phyloP scores from a whole-genome alignment of 495 filamentous ascomycete species.

The Evernia prunastri region DNA sequence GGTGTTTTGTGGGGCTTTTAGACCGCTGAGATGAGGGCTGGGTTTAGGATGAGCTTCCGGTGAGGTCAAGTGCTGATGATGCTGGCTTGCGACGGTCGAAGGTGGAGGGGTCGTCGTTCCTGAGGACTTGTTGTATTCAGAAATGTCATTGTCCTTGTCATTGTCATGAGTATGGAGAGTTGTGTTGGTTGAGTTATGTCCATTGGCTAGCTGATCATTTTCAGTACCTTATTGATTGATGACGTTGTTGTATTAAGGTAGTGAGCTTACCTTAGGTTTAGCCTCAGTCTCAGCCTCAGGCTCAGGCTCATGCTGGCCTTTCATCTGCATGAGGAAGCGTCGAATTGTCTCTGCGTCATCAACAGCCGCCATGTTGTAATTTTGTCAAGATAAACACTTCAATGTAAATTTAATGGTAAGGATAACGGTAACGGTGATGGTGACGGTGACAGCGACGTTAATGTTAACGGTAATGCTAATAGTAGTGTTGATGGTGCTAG shows the following conservation, averaged over 20 bases:
- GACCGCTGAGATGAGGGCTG: neutral
- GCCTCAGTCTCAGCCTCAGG: too few relatives aligned
- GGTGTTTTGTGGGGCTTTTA: slow-evolving; percentile 12
- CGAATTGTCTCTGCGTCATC: slow-evolving; percentile 10
- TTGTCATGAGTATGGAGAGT: neutral
- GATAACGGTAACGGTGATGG: too few relatives aligned
- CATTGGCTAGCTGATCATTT: neutral
- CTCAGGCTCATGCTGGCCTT: neutral
- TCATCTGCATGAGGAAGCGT: slow-evolving; percentile 14
- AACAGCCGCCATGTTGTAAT: neutral
- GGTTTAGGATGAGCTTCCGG: neutral
- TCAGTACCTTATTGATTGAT: too few relatives aligned
- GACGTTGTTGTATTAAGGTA: too few relatives aligned
- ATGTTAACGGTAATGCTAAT: too few relatives aligned
- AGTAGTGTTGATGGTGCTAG: too few relatives aligned
- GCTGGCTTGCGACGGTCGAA: neutral
- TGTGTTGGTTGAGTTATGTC: neutral
- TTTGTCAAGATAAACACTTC: neutral
- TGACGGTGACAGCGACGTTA: too few relatives aligned
- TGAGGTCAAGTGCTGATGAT: neutral
- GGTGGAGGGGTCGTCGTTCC: neutral
- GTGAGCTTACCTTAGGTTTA: too few relatives aligned
- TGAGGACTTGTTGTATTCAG: neutral
- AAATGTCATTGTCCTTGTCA: neutral
- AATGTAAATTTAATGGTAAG: too few relatives aligned